Percentiles rank a stretch among this genome's conserved stretches.
These are phyloP conservation scores for Fomitopsis pulvina DNA, from an alignment of 768 basidiomycete genomes.

Conservation along the genomic window DNA sequence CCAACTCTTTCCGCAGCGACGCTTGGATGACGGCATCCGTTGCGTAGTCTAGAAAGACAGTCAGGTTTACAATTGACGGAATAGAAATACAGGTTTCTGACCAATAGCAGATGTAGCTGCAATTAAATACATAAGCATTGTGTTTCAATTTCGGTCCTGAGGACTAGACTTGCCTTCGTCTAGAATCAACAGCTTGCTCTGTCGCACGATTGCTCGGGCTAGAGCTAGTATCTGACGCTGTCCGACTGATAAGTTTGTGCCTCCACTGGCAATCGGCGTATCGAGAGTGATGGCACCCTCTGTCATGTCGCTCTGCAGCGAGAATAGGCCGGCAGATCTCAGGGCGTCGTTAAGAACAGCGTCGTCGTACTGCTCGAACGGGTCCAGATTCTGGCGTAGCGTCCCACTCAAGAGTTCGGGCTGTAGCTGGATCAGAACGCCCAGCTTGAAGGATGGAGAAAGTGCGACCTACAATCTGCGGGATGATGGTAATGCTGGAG, in stretches of 20 bases:
- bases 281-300: conserved; percentile 38
- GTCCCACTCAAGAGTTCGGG: conserved; percentile 50
- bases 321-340: conserved; percentile 39
- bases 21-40: conserved; percentile 54
- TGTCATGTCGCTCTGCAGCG: conserved; percentile 28
- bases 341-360: conserved; percentile 41
- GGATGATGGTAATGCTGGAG: conserved; percentile 40
- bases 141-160: conserved; percentile 42
- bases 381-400: conserved; percentile 53
- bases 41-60: conserved; percentile 25
- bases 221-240: conserved; percentile 56
- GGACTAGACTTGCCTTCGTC: conserved; percentile 38
- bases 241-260: conserved; percentile 45
- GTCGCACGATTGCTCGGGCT: conserved; percentile 50
- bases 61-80: neutral
- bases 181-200: conserved; percentile 49
- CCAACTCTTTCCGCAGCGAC: conserved; percentile 42
- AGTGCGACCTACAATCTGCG: conserved; percentile 25
- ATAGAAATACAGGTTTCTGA: neutral
- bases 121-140: conserved; percentile 21
- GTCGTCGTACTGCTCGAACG: conserved; percentile 50
- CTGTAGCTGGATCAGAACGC: conserved; percentile 18
- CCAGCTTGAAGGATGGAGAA: conserved; percentile 8
- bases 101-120: conserved; percentile 11
- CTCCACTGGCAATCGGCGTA: conserved; percentile 37